Evolutionary conservation across 495 filamentous ascomycete genomes (phyloP), one percentile per base, ranked within the genome.

Genomic region (Aspergillus sclerotioniger): DNA sequence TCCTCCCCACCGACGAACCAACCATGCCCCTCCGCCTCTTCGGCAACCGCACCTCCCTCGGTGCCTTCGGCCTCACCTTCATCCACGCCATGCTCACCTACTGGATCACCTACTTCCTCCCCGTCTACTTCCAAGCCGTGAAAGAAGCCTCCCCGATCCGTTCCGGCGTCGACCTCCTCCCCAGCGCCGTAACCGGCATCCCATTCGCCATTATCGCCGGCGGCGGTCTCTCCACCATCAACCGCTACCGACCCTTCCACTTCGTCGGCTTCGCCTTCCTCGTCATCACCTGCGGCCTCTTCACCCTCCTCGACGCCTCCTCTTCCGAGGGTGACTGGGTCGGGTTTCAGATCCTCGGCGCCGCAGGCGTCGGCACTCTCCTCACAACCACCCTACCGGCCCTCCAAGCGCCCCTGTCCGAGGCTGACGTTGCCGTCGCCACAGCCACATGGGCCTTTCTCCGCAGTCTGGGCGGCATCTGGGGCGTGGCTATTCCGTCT

Each of bases 21-120:
- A 66, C 82, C 53, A 76, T 83, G 25, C 65, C 64, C 1, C 62
- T 73, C 29, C 62, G 50, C 3, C 58, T 80, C 25, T 80, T 80
- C 57, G 35, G 19, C 17, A 74, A 70, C 20, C 55, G 61, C 2
- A 68, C 63, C 7, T 60, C 61, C 5, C n/a, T 54, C 2, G 41
- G 35, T 1, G 62, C 41, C 7, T 63, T 68, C 35, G 19, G 62
- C 55, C 25, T 69, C 28, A 60, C 70, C n/a, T 73, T 74, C 46
- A 35, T 65, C 21, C 53, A 60, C 16, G 52, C 19, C 0, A 8
- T 60, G 16, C 20, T 49, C 17, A 29, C 21, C 45, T 55, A 44
- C 45, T 56, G 53, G 53, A 31, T 54, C 2, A n/a, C 39, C 13
- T 60, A 52, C 35, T 39, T 53, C 15, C 37, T 41, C 5, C 37